These are phyloP conservation scores for Tetrapisispora nanseiensis DNA, from an alignment of 805 yeast species.

Conservation along the genomic window DNA sequence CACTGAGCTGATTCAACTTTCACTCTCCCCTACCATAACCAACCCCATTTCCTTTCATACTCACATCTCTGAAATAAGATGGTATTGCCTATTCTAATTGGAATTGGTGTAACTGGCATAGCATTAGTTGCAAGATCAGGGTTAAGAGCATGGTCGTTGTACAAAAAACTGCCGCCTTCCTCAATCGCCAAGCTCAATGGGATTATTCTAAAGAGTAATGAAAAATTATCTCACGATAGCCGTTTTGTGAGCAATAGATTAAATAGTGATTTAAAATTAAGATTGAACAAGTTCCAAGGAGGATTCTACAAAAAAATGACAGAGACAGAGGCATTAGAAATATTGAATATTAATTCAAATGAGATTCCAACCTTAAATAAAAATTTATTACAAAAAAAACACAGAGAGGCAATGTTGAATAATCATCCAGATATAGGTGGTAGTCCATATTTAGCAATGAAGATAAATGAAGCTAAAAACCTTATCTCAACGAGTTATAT, in stretches of 20 bases:
- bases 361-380: conserved; percentile 42
- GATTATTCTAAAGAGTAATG: conserved; percentile 9
- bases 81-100: conserved; percentile 28
- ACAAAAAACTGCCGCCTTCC: conserved; percentile 19
- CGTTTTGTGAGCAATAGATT: conserved; percentile 13
- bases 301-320: conserved; percentile 58
- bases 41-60: too few relatives aligned
- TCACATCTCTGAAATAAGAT: conserved; percentile 5
- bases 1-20: too few relatives aligned
- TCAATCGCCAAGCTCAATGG: conserved; percentile 25
- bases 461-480: conserved; percentile 87
- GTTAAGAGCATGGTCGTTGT: conserved; percentile 24
- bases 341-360: conserved; percentile 47
- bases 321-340: conserved; percentile 59
- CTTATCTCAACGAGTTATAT: conserved; percentile 1
- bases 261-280: conserved; percentile 6
- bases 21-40: too few relatives aligned
- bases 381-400: conserved; percentile 60
- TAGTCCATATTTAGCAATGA: conserved; percentile 77
- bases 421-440: conserved; percentile 97
- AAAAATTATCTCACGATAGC: conserved; percentile 6
- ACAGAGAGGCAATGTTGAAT: conserved; percentile 73
- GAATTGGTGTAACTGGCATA: conserved; percentile 21
- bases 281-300: conserved; percentile 38
- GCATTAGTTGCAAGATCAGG: conserved; percentile 24